Conservation (phyloP, 2,329 filamentous ascomycete species). For the Sporothrix mexicana region DNA sequence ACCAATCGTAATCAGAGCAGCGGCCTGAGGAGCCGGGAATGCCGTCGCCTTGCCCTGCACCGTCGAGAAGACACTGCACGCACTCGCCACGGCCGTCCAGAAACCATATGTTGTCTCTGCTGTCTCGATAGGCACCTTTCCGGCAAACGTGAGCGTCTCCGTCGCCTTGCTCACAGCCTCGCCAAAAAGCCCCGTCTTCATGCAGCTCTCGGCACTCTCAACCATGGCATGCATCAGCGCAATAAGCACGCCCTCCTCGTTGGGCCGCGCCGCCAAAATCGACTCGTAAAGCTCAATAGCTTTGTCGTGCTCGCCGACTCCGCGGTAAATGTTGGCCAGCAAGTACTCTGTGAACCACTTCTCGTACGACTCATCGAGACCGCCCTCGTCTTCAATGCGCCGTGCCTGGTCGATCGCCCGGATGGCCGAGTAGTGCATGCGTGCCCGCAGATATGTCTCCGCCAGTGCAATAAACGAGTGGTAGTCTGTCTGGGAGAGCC, state of each 20-base stretch:
- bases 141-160: conserved; percentile 72
- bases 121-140: conserved; percentile 63
- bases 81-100: conserved; percentile 92
- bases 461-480: conserved; percentile 95
- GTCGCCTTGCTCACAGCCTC: conserved; percentile 74
- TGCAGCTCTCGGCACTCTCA: conserved; percentile 76
- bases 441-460: conserved; percentile 96
- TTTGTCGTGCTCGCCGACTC: conserved; percentile 87
- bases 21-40: conserved; percentile 66
- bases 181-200: conserved; percentile 86
- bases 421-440: conserved; percentile 89
- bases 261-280: conserved; percentile 70
- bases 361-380: conserved; percentile 63
- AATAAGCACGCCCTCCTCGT: conserved; percentile 85
- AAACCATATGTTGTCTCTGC: conserved; percentile 79
- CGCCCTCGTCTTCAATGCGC: conserved; percentile 68
- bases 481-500: conserved; percentile 83
- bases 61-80: conserved; percentile 81
- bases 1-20: conserved; percentile 58
- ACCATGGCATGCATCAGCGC: conserved; percentile 87
- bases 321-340: conserved; percentile 91
- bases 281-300: conserved; percentile 77
- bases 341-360: conserved; percentile 97
- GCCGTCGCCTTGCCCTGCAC: conserved; percentile 70
- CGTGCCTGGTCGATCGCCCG: conserved; percentile 89